Conservation (phyloP, 2,329 filamentous ascomycete species). For the Dryadomyces quercus-mongolicae region DNA sequence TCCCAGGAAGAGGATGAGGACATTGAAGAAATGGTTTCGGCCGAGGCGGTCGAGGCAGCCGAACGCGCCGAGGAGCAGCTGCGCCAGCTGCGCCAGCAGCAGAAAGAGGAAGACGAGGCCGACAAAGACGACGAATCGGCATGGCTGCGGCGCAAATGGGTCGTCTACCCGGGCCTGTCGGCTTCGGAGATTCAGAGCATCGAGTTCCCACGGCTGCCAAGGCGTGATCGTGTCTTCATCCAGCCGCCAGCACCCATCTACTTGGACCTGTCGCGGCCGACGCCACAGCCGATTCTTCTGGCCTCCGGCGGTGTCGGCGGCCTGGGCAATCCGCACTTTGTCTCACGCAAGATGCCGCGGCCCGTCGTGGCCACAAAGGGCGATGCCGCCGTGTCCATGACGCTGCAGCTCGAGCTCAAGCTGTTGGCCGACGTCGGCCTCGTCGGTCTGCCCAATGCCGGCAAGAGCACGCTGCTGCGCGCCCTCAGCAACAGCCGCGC, state of each 20-base stretch:
- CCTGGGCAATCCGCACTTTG: constrained; percentile 87
- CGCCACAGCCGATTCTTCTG: constrained; percentile 72
- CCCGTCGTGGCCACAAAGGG: constrained; percentile 86
- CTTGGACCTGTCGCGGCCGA: constrained; percentile 63
- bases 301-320: constrained; percentile 82
- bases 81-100: constrained; percentile 24
- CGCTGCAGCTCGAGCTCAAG: constrained; percentile 83
- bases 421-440: constrained; percentile 89
- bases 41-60: neutral
- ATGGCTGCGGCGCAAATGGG: constrained; percentile 58
- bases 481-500: constrained; percentile 81
- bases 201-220: constrained; percentile 37
- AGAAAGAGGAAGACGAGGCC: constrained; percentile 25
- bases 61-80: constrained; percentile 18
- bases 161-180: constrained; percentile 70
- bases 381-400: constrained; percentile 64
- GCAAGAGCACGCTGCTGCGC: constrained; percentile 85
- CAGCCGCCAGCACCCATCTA: constrained; percentile 64
- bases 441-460: constrained; percentile 89
- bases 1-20: neutral
- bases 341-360: constrained; percentile 57
- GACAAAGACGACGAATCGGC: constrained; percentile 30
- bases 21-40: neutral
- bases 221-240: constrained; percentile 41
- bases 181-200: constrained; percentile 52